Percentiles rank a stretch among this genome's conserved stretches.
phyloP scores from a whole-genome alignment of 768 basidiomycete species.

The Pisolithus albus region DNA sequence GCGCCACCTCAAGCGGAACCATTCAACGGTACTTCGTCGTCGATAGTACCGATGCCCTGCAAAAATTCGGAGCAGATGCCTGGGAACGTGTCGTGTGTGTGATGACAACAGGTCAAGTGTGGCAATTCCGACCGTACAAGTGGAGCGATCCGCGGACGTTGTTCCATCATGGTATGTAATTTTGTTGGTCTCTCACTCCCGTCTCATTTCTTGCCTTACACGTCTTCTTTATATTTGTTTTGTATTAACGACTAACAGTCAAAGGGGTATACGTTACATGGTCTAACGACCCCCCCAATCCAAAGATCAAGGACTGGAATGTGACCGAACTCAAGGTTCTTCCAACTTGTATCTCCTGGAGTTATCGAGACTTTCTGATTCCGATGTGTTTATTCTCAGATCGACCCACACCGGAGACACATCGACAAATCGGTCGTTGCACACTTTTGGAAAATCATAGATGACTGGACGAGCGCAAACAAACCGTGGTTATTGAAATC shows the following conservation, averaged over 20 bases:
- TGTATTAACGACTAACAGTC: constrained; percentile 41
- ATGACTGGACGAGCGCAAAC: constrained; percentile 74
- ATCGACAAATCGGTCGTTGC: constrained; percentile 93
- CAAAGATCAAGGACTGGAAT: constrained; percentile 93
- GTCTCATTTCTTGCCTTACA: neutral
- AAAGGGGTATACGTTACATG: constrained; percentile 95
- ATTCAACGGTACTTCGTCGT: constrained; percentile 77
- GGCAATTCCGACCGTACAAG: constrained; percentile 97
- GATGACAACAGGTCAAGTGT: constrained; percentile 95
- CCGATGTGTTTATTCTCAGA: constrained; percentile 39
- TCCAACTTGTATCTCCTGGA: neutral
- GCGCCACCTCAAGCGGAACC: constrained; percentile 17
- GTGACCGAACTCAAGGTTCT: constrained; percentile 87
- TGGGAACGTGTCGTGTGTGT: constrained; percentile 98
- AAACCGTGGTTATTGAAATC: constrained; percentile 68
- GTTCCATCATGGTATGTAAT: constrained; percentile 79
- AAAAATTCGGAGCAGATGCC: constrained; percentile 86
- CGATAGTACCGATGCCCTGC: constrained; percentile 86
- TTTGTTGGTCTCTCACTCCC: too few species aligned
- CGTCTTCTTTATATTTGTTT: neutral
- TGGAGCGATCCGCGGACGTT: constrained; percentile 90
- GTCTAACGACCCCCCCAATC: constrained; percentile 85
- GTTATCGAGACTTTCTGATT: neutral
- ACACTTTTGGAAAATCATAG: constrained; percentile 91
- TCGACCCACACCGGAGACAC: constrained; percentile 84